Percentiles rank a stretch among this genome's conserved stretches.
phyloP scores from a whole-genome alignment of 805 yeast genomes.

The Candida tibetensis region DNA sequence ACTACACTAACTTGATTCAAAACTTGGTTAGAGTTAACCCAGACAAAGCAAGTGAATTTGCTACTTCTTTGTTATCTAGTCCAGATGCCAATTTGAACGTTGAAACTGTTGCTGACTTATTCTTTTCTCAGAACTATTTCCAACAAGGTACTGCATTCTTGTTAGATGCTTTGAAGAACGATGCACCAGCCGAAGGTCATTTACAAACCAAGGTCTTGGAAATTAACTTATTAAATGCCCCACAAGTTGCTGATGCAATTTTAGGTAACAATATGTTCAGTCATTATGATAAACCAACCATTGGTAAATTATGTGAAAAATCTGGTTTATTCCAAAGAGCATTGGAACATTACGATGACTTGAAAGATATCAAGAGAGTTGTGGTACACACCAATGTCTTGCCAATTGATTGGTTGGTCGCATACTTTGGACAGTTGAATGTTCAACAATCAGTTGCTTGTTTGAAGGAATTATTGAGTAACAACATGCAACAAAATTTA shows the following conservation, averaged over 20 bases:
- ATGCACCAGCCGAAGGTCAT: slow-evolving; percentile 92
- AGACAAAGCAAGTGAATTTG: slow-evolving; percentile 98
- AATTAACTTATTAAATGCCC: slow-evolving; percentile 90
- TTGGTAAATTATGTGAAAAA: slow-evolving; percentile 90
- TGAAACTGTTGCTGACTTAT: slow-evolving; percentile 87
- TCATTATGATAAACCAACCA: slow-evolving; percentile 90
- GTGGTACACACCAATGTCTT: slow-evolving; percentile 80
- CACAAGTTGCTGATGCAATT: slow-evolving; percentile 99
- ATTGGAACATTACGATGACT: slow-evolving; percentile 90
- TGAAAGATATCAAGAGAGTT: slow-evolving; percentile 93
- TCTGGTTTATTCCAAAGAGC: slow-evolving; percentile 97
- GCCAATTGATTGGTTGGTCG: slow-evolving; percentile 91
- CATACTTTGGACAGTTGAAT: slow-evolving; percentile 88
- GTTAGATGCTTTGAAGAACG: slow-evolving; percentile 91
- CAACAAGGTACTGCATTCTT: slow-evolving; percentile 98
- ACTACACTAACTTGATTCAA: slow-evolving; percentile 84
- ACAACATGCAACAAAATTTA: slow-evolving; percentile 77
- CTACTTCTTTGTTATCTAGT: slow-evolving; percentile 69
- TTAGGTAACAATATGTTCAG: slow-evolving; percentile 93
- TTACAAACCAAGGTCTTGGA: slow-evolving; percentile 93
- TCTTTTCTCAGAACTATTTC: slow-evolving; percentile 87
- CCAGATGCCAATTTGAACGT: slow-evolving; percentile 66
- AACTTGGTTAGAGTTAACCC: slow-evolving; percentile 89
- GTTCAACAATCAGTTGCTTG: slow-evolving; percentile 91
- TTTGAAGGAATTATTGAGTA: slow-evolving; percentile 77